phyloP scores from a whole-genome alignment of 225 moss, liverwort and hornwort species.

The Neckera pumila region DNA sequence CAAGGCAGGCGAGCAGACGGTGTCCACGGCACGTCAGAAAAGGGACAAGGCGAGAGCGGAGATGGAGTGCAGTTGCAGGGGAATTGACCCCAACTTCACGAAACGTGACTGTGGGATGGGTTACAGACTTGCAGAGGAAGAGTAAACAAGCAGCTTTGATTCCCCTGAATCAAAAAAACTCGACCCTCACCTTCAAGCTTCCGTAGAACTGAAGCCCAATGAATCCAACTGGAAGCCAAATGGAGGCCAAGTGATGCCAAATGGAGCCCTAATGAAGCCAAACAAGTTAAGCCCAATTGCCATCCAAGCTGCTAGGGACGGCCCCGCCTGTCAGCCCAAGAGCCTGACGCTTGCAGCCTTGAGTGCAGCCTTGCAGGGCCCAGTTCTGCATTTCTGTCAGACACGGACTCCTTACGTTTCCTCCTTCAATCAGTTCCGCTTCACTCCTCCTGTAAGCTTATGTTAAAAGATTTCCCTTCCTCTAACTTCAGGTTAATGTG shows the following conservation, averaged over 20 bases:
- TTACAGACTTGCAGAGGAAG: neutral
- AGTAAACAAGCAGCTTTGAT: neutral
- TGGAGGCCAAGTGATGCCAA: neutral
- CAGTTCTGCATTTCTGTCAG: neutral
- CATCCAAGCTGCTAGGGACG: neutral
- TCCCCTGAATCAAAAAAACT: neutral
- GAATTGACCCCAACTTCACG: neutral
- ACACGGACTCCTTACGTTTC: neutral
- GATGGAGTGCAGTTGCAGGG: neutral
- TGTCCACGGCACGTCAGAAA: constrained; percentile 14
- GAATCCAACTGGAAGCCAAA: neutral
- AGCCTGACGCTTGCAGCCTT: neutral
- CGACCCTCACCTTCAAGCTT: neutral
- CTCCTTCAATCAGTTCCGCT: neutral
- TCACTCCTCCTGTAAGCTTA: neutral
- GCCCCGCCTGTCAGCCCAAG: neutral
- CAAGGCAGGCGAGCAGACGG: neutral
- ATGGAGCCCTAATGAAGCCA: neutral
- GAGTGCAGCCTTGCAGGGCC: neutral
- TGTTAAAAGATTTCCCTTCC: neutral
- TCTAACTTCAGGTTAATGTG: neutral
- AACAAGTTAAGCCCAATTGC: neutral
- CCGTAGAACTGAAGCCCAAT: neutral
- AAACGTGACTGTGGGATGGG: neutral
- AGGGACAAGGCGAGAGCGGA: neutral